Evolutionary conservation across 106 monocot species (phyloP).

Genomic region (Dioscorea zingiberensis): DNA sequence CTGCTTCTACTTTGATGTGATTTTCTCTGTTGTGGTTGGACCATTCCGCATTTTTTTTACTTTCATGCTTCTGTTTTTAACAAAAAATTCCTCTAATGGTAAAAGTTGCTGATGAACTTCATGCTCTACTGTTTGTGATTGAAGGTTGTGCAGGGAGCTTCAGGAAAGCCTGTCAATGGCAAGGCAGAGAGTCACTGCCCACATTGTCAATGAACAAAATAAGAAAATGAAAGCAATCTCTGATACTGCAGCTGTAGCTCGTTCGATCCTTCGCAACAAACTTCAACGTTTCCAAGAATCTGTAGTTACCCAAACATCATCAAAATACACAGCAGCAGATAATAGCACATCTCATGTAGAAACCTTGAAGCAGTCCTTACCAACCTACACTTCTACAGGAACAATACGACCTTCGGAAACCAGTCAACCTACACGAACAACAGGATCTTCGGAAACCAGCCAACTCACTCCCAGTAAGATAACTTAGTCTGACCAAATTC

Average conservation of each 20-base stretch:
- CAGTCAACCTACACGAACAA: constrained; percentile 1
- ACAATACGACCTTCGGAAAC: constrained; percentile 3
- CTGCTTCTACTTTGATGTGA: no score
- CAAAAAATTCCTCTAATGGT: no score
- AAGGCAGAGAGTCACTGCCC: constrained; percentile 34
- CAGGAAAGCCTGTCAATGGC: constrained; percentile 34
- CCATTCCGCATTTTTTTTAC: no score
- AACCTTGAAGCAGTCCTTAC: constrained; percentile 5
- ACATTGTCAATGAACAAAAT: constrained; percentile 23
- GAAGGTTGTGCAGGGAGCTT: constrained; percentile 50
- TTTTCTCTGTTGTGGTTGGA: no score
- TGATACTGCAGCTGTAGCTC: constrained; percentile 37
- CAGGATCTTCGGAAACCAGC: constrained; percentile 3
- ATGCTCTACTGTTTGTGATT: background rate
- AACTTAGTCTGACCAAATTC: background rate
- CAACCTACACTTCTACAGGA: background rate
- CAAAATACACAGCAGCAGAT: constrained; percentile 1
- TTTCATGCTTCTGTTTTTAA: no score
- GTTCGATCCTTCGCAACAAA: constrained; percentile 51
- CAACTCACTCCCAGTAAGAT: background rate
- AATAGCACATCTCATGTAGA: background rate
- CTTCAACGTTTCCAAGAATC: constrained; percentile 46
- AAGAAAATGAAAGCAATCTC: constrained; percentile 42
- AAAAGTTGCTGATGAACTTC: no score
- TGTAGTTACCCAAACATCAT: constrained; percentile 7